These are phyloP conservation scores for Paraconiothyrium brasiliense DNA, from an alignment of 2,329 filamentous ascomycete genomes.

Conservation along the genomic window DNA sequence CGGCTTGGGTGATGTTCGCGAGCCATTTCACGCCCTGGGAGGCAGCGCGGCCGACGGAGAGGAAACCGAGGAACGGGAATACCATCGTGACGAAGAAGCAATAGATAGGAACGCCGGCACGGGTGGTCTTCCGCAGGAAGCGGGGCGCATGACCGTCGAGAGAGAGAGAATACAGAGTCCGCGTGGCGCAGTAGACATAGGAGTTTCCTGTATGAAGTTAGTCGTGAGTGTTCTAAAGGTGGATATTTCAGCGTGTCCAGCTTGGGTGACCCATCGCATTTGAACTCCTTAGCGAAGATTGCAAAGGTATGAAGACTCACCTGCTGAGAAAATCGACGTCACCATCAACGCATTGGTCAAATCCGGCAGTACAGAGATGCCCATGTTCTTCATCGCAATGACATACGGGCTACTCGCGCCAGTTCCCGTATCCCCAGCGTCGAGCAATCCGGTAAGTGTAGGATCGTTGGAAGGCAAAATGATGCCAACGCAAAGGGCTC, in stretches of 20 bases:
- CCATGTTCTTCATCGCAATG: constrained; percentile 65
- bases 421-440: constrained; percentile 41
- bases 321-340: constrained; percentile 61
- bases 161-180: constrained; percentile 59
- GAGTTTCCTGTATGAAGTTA: constrained; percentile 15
- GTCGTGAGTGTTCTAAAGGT: neutral
- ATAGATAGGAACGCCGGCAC: constrained; percentile 72
- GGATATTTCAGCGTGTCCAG: neutral
- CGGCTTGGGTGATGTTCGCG: constrained; percentile 22
- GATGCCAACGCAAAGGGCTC: constrained; percentile 61
- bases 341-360: constrained; percentile 63
- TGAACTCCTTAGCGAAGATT: neutral
- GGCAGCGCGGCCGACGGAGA: constrained; percentile 71
- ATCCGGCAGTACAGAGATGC: constrained; percentile 61
- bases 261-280: neutral
- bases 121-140: constrained; percentile 65
- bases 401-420: constrained; percentile 67
- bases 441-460: constrained; percentile 67
- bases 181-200: constrained; percentile 58
- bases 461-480: constrained; percentile 69
- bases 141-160: constrained; percentile 59
- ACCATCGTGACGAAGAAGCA: constrained; percentile 71
- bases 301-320: constrained; percentile 7
- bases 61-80: constrained; percentile 73
- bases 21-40: constrained; percentile 73